Conservation (phyloP, 1,139 yeast genomes). For the Nakaseomyces bracarensis region DNA sequence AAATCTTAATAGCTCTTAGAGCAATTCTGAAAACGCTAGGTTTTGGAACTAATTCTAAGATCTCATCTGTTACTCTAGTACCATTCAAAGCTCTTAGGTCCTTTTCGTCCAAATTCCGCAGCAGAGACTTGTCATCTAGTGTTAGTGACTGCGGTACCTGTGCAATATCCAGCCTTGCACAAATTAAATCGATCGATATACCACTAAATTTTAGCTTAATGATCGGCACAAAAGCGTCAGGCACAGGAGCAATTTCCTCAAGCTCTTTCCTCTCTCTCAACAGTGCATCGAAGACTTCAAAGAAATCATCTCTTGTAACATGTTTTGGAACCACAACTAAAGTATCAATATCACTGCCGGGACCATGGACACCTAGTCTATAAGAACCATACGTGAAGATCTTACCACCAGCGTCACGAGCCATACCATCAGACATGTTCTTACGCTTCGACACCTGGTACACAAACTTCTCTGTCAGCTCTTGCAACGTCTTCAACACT, state of each 20-base stretch:
- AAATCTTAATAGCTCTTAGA: conserved; percentile 79
- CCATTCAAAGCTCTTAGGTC: conserved; percentile 88
- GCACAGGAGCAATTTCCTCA: conserved; percentile 85
- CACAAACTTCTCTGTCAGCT: conserved; percentile 71
- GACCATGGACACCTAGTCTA: conserved; percentile 91
- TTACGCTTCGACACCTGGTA: conserved; percentile 66
- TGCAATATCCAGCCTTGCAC: conserved; percentile 73
- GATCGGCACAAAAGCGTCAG: conserved; percentile 95
- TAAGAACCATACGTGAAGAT: conserved; percentile 93
- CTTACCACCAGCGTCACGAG: conserved; percentile 94
- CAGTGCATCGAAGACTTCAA: conserved; percentile 63
- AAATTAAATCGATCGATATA: conserved; percentile 81
- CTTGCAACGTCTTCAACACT: conserved; percentile 62
- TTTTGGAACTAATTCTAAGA: conserved; percentile 79
- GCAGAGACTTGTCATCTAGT: conserved; percentile 72
- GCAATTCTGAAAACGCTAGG: conserved; percentile 91
- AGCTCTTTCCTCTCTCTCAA: conserved; percentile 65
- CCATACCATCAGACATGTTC: conserved; percentile 97
- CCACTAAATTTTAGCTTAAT: conserved; percentile 82
- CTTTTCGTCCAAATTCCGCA: conserved; percentile 80
- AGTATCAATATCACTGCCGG: conserved; percentile 97
- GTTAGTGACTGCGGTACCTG: conserved; percentile 69
- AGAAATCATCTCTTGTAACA: conserved; percentile 84
- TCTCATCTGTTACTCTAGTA: conserved; percentile 95
- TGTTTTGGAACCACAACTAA: conserved; percentile 93